A percentile compares a stretch with the other conserved stretches of the same genome.
These are phyloP conservation scores for Herpetospermum pedunculosum DNA, from an alignment of 306 rosid genomes.

Conservation along the genomic window DNA sequence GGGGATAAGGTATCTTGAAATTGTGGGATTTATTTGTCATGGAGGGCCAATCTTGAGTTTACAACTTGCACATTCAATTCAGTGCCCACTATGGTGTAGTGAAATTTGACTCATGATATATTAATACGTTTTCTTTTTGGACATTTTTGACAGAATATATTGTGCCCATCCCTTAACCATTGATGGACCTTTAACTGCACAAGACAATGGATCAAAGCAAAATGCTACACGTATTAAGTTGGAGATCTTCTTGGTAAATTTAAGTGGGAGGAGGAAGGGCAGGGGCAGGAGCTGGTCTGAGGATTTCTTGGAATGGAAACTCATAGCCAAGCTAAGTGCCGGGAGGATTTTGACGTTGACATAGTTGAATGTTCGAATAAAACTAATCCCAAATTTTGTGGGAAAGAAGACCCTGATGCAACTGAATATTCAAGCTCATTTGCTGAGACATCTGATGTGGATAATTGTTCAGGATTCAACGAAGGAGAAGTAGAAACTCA, in stretches of 20 bases:
- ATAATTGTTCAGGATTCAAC: conserved; percentile 39
- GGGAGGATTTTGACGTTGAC: conserved; percentile 48
- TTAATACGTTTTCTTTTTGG: background rate
- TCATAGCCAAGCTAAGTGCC: conserved; percentile 22
- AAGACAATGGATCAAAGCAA: background rate
- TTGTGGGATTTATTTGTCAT: background rate
- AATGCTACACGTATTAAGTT: background rate
- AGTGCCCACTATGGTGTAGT: background rate
- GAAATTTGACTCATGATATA: background rate
- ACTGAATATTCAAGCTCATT: conserved; percentile 88
- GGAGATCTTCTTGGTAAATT: conserved; percentile 8
- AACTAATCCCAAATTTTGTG: conserved; percentile 24
- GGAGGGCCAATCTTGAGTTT: background rate
- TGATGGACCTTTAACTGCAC: background rate
- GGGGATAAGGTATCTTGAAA: background rate
- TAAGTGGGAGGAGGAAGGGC: conserved; percentile 26
- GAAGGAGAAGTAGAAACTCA: conserved; percentile 79
- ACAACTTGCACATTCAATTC: background rate
- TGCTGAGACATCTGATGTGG: conserved; percentile 51
- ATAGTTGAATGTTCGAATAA: conserved; percentile 42
- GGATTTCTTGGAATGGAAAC: conserved; percentile 32
- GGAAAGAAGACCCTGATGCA: conserved; percentile 67
- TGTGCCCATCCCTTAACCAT: background rate
- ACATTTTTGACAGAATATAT: background rate
- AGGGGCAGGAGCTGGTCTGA: conserved; percentile 17